Evolutionary conservation across 345 rosid genomes (phyloP), one percentile per base, ranked within the genome.

Genomic region (Brassica nigra): DNA sequence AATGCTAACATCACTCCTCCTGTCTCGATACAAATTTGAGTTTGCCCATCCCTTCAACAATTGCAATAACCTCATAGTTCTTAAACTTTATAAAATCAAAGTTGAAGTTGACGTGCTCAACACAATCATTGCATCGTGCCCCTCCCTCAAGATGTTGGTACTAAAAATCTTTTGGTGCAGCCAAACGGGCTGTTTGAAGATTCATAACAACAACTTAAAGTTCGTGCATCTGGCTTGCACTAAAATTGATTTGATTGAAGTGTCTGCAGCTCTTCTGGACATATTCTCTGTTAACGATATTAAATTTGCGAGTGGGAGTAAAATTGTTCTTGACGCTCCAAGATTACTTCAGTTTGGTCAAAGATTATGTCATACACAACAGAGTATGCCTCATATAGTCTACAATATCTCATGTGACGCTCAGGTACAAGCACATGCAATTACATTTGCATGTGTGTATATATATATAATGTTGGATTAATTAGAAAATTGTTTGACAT

Each of bases 161-260:
- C 42, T 77, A 8, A 6, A 63, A 0, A 14, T 62, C 54, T 12
- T 4, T 1, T 59, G 34, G 49, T 7, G 8, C 64, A 23, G 2
- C 4, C 1, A 4, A 10, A n/a, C 0, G 5, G 70, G 54, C 6
- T 44, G 64, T 52, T 27, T 77, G 5, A 62, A 49, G 64, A 77
- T 77, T 27, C n/a, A 49, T 12, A 63, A 70, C 70, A 31, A 70
- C 3, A 70, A 52, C 3, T 10, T 77, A 9, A 77, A 70, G 65
- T 4, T 70, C 7, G 36, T 77, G 42, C 47, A 42, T 76, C 6
- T 75, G 5, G 10, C 29, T 12, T 42, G 68, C 62, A 0, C 7
- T 11, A 0, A 28, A 7, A 11, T 68, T 29, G 29, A 23, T 44
- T 5, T 0, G 14, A 49, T 70, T 33, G 64, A 77, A 1, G 64